Conservation (phyloP, 257 asterid genomes). For the Leptodermis oblonga region DNA sequence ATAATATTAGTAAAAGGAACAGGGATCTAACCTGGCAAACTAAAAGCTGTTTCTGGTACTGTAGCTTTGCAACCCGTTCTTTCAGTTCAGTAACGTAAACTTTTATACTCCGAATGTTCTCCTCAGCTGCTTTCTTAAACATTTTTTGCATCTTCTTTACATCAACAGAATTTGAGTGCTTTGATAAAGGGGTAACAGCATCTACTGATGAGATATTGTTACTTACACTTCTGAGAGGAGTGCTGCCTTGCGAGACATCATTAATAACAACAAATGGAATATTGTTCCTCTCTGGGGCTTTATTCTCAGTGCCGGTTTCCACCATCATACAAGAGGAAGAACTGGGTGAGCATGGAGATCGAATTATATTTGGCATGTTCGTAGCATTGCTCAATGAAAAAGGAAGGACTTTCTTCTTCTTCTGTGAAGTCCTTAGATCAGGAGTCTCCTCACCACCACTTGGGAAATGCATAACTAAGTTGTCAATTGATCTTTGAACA, state of each 20-base stretch:
- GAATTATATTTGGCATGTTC: constrained; percentile 63
- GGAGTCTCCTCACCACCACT: constrained; percentile 50
- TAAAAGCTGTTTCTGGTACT: constrained; percentile 93
- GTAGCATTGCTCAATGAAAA: constrained; percentile 66
- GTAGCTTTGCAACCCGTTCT: constrained; percentile 94
- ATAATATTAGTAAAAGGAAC: constrained; percentile 5
- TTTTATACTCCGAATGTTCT: constrained; percentile 77
- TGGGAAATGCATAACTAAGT: constrained; percentile 53
- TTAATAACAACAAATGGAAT: constrained; percentile 25
- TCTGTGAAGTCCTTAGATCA: constrained; percentile 42
- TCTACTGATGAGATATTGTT: constrained; percentile 37
- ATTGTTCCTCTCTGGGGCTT: constrained; percentile 50
- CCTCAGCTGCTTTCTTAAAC: constrained; percentile 93
- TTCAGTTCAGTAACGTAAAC: constrained; percentile 85
- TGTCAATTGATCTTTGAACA: constrained; percentile 80
- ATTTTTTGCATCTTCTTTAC: constrained; percentile 84
- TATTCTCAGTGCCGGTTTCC: constrained; percentile 62
- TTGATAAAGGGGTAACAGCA: constrained; percentile 37
- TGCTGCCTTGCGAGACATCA: constrained; percentile 26
- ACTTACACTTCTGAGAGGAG: constrained; percentile 33
- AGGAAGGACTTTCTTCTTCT: constrained; percentile 64
- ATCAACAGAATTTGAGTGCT: constrained; percentile 61
- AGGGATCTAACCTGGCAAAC: constrained; percentile 75
- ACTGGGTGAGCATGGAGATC: constrained; percentile 80
- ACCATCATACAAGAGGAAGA: constrained; percentile 44